A percentile compares a stretch with the other conserved stretches of the same genome.
Conservation (phyloP, 306 rosid species). For the Cercis canadensis region DNA sequence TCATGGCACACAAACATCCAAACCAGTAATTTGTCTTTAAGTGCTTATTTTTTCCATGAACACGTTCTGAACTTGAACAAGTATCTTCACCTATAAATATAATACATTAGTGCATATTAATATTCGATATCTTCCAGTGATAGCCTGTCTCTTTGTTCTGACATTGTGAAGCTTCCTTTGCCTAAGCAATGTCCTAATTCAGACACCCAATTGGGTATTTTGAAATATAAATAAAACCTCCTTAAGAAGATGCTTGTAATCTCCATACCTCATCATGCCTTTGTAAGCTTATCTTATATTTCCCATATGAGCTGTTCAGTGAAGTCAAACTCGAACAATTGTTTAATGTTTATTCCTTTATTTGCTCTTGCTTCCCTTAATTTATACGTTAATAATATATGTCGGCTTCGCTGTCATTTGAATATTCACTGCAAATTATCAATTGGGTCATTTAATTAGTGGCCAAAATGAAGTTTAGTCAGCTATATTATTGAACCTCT, state of each 20-base stretch:
- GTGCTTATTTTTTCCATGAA: conserved; percentile 40
- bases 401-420: conserved; percentile 68
- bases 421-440: conserved; percentile 38
- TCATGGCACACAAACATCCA: conserved; percentile 55
- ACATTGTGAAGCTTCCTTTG: conserved; percentile 62
- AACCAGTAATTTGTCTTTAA: conserved; percentile 40
- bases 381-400: conserved; percentile 48
- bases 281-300: conserved; percentile 53
- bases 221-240: conserved; percentile 40
- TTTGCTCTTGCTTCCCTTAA: conserved; percentile 34
- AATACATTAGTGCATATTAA: conserved; percentile 32
- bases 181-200: conserved; percentile 67
- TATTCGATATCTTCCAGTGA: conserved; percentile 41
- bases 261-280: conserved; percentile 66
- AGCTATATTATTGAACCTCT: conserved; percentile 49
- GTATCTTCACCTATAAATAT: conserved; percentile 45
- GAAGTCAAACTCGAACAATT: conserved; percentile 64
- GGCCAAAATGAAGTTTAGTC: conserved; percentile 41
- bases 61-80: conserved; percentile 46
- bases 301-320: conserved; percentile 67
- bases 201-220: conserved; percentile 48
- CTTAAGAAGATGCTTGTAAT: conserved; percentile 66
- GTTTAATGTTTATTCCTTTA: conserved; percentile 38
- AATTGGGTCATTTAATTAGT: conserved; percentile 36
- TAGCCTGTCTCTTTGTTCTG: conserved; percentile 66